phyloP scores from a whole-genome alignment of 2,329 filamentous ascomycete genomes.

The Penicillium sp. region DNA sequence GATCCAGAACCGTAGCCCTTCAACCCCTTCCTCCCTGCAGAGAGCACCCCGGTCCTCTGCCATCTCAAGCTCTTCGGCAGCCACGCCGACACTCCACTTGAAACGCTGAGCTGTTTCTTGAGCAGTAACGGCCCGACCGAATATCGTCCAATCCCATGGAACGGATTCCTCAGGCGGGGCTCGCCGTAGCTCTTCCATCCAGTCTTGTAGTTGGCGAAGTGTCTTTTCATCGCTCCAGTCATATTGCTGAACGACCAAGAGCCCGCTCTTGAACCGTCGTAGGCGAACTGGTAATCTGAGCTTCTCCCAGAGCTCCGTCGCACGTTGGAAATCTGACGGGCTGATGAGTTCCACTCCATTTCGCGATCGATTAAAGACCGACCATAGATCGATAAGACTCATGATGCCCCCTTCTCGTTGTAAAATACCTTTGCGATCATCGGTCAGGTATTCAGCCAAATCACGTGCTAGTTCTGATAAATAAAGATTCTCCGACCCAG shows the following conservation, averaged over 20 bases:
- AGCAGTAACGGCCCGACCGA: conserved; percentile 83
- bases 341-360: conserved; percentile 94
- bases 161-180: conserved; percentile 65
- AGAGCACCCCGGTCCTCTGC: conserved; percentile 85
- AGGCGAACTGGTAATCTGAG: conserved; percentile 83
- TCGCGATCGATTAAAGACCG: conserved; percentile 88
- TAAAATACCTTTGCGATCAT: conserved; percentile 77
- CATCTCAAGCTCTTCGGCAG: conserved; percentile 95
- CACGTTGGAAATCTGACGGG: conserved; percentile 87
- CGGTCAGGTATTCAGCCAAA: conserved; percentile 83
- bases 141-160: conserved; percentile 73
- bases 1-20: conserved; percentile 91
- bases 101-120: conserved; percentile 88
- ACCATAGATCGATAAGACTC: conserved; percentile 87
- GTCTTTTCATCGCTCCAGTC: conserved; percentile 92
- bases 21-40: conserved; percentile 88
- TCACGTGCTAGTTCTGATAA: conserved; percentile 83
- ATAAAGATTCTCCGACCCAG: conserved; percentile 82
- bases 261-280: conserved; percentile 85
- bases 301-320: conserved; percentile 83
- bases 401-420: conserved; percentile 83
- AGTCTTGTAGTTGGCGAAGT: conserved; percentile 71
- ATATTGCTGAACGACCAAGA: conserved; percentile 87
- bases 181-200: conserved; percentile 73
- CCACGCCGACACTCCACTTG: conserved; percentile 96